Base-by-base conservation (phyloP, 2,329 filamentous ascomycete species). In the Ambrosiella cleistominuta region DNA sequence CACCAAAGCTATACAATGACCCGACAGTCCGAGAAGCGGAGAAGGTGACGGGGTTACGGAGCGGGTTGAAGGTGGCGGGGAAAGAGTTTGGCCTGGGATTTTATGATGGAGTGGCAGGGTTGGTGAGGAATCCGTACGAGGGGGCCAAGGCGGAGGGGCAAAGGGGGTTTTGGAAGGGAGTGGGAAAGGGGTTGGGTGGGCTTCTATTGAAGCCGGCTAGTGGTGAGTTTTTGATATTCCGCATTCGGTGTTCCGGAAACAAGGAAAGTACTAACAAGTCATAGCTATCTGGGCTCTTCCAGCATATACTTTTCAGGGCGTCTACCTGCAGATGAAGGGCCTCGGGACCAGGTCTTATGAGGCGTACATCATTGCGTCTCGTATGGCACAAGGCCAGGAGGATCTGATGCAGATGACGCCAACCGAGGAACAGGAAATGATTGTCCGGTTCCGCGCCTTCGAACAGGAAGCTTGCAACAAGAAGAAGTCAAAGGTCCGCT, bases 171-270 rank as follows among this genome's bases (percentile, higher is more conserved):
- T 66, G 89, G 11, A 91, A 90, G 67, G 87, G 87, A 0, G 74
- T 95, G 50, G 88, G 85, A 0, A 93, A 88, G 66, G 90, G 88
- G 0, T 78, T 95, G 44, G 88, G 87, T 3, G 90, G 90, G 0
- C 68, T 94, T 1, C 74, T 93, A 1, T 71, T 93, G 17, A 95
- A 95, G 66, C 86, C 88, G n/a, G 79, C 83, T 7, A 59, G 87
- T 60, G 88, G 82, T 82, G 69, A 69, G 77, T 69, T 57, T 36
- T 27, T 15, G 27, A 27, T 27, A 3, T 27, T 27, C 27, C 27
- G 27, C 3, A 27, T 27, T 49, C 13, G 8, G 45, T n/a, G 49
- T 36, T 12, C n/a, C 2, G 13, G 13, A 17, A 39, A 45, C 12
- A 49, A 17, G 11, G 17, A 27, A 17, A n/a, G 42, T 40, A 39